Evolutionary conservation across 108 stramenopile species (phyloP).

Genomic region (Aurantiochytrium sp.): DNA sequence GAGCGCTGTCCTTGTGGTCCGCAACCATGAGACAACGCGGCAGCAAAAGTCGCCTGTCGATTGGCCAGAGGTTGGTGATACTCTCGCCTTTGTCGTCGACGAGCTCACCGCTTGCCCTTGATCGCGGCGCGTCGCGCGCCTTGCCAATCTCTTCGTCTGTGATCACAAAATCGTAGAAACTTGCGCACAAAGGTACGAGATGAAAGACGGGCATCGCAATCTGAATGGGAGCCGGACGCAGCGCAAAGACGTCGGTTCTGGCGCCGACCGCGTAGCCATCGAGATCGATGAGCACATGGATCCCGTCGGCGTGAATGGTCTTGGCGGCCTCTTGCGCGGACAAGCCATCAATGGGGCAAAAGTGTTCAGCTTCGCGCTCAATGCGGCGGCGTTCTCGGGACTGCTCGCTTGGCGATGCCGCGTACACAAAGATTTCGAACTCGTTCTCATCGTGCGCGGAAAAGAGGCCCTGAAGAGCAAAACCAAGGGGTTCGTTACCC

Average conservation of each 20-base stretch:
- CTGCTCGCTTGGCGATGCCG: conserved; percentile 44
- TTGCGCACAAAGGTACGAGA: conserved; percentile 24
- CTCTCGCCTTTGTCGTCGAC: not conserved
- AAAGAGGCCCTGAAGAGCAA: conserved; percentile 78
- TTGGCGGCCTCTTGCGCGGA: conserved; percentile 48
- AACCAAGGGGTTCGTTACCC: conserved; percentile 69
- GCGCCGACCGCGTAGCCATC: conserved; percentile 74
- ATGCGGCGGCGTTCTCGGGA: conserved; percentile 53
- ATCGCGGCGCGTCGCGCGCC: not conserved
- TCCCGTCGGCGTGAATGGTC: conserved; percentile 48
- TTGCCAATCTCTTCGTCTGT: conserved; percentile 55
- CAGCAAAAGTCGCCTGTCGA: conserved; percentile 57
- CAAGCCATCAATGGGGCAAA: conserved; percentile 42
- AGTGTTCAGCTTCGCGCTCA: conserved; percentile 52
- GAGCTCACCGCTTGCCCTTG: not conserved
- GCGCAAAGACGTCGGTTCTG: conserved; percentile 44
- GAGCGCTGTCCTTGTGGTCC: conserved; percentile 58
- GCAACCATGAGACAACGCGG: conserved; percentile 80
- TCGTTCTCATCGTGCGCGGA: conserved; percentile 57
- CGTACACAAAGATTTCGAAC: conserved; percentile 64
- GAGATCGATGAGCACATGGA: conserved; percentile 71
- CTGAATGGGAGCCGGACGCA: conserved; percentile 36
- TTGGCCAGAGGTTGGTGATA: conserved; percentile 21
- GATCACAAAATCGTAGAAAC: conserved; percentile 61
- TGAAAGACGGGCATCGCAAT: not conserved